These are phyloP conservation scores for Pontederia crassipes DNA, from an alignment of 176 grass and related monocot species.

Conservation along the genomic window DNA sequence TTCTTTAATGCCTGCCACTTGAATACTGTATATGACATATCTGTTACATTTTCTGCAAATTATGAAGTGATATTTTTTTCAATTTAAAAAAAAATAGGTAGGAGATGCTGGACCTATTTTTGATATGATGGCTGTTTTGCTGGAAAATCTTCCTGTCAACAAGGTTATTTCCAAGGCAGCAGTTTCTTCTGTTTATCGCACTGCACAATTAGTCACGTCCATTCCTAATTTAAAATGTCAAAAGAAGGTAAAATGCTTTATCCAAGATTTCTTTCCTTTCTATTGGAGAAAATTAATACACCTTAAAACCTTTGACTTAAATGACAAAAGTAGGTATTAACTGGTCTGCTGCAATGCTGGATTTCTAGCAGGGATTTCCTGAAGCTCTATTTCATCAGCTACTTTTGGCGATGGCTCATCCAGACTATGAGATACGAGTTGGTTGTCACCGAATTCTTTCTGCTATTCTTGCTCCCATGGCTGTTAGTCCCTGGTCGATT, in stretches of 20 bases:
- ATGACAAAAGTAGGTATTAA: neutral
- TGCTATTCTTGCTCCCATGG: constrained; percentile 43
- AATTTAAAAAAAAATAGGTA: constrained; percentile 72
- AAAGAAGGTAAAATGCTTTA: constrained; percentile 56
- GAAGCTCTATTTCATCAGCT: constrained; percentile 95
- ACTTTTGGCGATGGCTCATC: constrained; percentile 78
- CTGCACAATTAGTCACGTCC: constrained; percentile 57
- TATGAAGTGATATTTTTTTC: constrained; percentile 1
- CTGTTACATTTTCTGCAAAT: neutral
- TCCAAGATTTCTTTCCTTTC: neutral
- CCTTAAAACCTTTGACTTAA: constrained; percentile 8
- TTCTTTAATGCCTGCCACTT: neutral
- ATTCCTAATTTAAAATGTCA: constrained; percentile 69
- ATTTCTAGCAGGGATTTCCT: constrained; percentile 65
- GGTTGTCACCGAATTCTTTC: constrained; percentile 82
- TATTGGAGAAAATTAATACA: constrained; percentile 6
- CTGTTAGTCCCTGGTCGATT: constrained; percentile 66
- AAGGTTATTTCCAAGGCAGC: constrained; percentile 46
- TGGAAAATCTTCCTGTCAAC: constrained; percentile 76
- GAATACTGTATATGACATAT: neutral
- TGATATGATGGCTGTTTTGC: constrained; percentile 74
- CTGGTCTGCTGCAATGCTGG: constrained; percentile 6
- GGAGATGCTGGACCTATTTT: constrained; percentile 86
- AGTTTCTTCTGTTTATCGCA: constrained; percentile 81
- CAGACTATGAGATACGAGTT: constrained; percentile 78